Conservation (phyloP, 2,329 filamentous ascomycete genomes). For the Colletotrichum sublineola region DNA sequence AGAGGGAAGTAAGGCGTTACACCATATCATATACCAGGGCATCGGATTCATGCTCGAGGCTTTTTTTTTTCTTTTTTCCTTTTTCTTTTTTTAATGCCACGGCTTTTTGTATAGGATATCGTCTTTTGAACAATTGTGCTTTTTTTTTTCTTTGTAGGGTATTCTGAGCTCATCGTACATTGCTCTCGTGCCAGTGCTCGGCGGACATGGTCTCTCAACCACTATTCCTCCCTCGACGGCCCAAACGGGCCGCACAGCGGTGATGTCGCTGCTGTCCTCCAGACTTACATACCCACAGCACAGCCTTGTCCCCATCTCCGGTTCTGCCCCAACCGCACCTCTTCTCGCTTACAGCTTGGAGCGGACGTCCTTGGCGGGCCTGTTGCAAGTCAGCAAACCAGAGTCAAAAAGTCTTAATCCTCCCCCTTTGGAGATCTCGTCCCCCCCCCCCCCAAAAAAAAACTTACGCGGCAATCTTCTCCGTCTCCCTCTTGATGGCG, state of each 20-base stretch:
- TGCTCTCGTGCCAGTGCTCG: background rate
- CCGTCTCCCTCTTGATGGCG: constrained; percentile 66
- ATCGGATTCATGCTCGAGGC: constrained; percentile 11
- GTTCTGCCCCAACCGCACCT: background rate
- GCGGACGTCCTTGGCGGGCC: constrained; percentile 30
- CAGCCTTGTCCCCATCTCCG: background rate
- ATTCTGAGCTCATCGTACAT: constrained; percentile 4
- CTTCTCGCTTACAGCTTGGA: constrained; percentile 31
- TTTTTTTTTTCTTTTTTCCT: too few relatives aligned
- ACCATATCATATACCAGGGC: constrained; percentile 34
- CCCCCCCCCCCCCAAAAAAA: background rate
- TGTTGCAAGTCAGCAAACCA: constrained; percentile 14
- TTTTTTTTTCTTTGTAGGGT: background rate
- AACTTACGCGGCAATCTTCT: constrained; percentile 55
- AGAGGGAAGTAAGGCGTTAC: constrained; percentile 5
- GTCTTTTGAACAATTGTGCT: constrained; percentile 9
- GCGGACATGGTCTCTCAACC: constrained; percentile 6
- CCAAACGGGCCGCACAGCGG: background rate
- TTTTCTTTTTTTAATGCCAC: background rate
- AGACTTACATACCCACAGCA: background rate
- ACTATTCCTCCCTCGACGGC: background rate
- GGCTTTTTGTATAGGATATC: constrained; percentile 22
- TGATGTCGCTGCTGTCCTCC: background rate
- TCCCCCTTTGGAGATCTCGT: background rate
- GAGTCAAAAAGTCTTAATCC: too few relatives aligned